Percentiles rank a stretch among this genome's conserved stretches.
Conservation (phyloP, 2,329 filamentous ascomycete genomes). For the Pezicula rhizophila region DNA sequence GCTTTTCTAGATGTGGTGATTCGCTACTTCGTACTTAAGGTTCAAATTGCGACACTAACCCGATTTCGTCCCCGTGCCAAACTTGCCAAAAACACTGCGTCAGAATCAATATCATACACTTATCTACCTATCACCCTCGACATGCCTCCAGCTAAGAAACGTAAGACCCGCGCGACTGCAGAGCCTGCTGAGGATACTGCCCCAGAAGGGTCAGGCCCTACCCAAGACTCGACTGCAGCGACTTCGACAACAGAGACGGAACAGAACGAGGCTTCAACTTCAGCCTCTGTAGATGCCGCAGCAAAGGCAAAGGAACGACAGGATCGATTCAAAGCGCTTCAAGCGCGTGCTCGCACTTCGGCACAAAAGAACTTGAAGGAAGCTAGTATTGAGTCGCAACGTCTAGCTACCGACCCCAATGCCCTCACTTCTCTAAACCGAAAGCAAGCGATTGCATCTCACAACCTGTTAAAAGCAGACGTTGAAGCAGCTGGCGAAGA, state of each 20-base stretch:
- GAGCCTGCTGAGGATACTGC: constrained; percentile 12
- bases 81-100: too few relatives aligned
- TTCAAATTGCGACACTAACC: too few relatives aligned
- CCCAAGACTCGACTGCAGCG: constrained; percentile 3
- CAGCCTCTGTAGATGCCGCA: constrained; percentile 26
- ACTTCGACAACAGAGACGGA: constrained; percentile 5
- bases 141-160: constrained; percentile 41
- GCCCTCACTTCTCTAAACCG: constrained; percentile 75
- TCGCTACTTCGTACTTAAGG: too few relatives aligned
- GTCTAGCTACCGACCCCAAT: constrained; percentile 69
- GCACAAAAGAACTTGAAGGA: constrained; percentile 74
- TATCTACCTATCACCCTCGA: neutral
- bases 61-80: too few relatives aligned
- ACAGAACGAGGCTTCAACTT: constrained; percentile 10
- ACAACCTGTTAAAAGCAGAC: constrained; percentile 91
- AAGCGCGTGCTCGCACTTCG: constrained; percentile 71
- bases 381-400: constrained; percentile 75
- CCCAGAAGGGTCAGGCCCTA: neutral
- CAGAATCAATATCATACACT: too few relatives aligned
- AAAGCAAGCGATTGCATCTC: constrained; percentile 79
- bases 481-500: constrained; percentile 80
- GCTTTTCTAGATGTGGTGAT: too few relatives aligned
- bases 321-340: constrained; percentile 80
- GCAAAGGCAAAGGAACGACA: constrained; percentile 58
- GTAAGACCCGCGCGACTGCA: constrained; percentile 32